Evolutionary conservation across 2,329 filamentous ascomycete species (phyloP), one percentile per base, ranked within the genome.

Genomic region (Penicillium sp.): DNA sequence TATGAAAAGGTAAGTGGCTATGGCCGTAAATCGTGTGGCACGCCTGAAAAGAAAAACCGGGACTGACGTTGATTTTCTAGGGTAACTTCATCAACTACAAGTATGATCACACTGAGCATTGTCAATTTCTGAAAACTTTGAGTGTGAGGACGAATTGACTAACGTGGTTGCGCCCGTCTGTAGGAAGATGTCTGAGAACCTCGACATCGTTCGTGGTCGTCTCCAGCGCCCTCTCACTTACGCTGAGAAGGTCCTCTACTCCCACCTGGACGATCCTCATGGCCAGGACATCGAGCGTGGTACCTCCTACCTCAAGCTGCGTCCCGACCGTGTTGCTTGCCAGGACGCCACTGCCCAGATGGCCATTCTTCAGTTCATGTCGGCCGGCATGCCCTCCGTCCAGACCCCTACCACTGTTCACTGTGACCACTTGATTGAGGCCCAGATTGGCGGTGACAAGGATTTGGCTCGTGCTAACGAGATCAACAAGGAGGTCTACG

Each of bases 301-400:
- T 62, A 80, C 79, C 59, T 95, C 89, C 44, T 96, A 98, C 73
- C 80, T 98, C 54, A 95, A 90, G 76, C 82, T 98, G 55, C 85
- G 92, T 53, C 92, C 92, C 41, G 92, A 98, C 66, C 86, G 92
- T 69, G 92, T 98, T 60, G 92, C 92, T 68, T 96, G 92, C 77
- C 92, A 98, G 76, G 92, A 98, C 79, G 92, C 92, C 65, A 96
- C 92, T 44, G 92, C 92, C 50, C 92, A 98, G 78, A 98, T 98
- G 92, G 92, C 92, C 51, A 95, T 98, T 55, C 78, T 98, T 43
- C 92, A 98, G 75, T 98, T 98, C 79, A 98, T 98, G 89, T 95
- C 87, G 39, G 90, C 92, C 45, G 90, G 90, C 67, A 90, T 98
- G 86, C 85, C 87, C 52, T 82, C 84, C 15, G 92, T 96, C 46